phyloP scores from a whole-genome alignment of 257 asterid species.

The Primulina eburnea region DNA sequence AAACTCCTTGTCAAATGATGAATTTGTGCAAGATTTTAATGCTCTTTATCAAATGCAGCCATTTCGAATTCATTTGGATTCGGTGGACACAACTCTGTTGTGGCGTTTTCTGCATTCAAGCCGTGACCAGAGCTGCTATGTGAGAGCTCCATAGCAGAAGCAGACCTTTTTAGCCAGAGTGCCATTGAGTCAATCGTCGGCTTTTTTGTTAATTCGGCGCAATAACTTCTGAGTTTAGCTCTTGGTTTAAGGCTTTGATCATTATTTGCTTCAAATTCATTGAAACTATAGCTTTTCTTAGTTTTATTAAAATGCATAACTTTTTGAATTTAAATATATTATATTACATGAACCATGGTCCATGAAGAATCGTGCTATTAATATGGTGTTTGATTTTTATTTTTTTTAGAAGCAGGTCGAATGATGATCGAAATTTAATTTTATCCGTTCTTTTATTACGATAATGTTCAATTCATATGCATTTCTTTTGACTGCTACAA shows the following conservation, averaged over 20 bases:
- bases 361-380: too few species aligned
- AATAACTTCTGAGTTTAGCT: conserved; percentile 25
- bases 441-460: too few species aligned
- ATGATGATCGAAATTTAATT: too few species aligned
- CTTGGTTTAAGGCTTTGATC: conserved; percentile 20
- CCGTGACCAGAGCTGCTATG: conserved; percentile 36
- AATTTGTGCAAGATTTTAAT: neutral
- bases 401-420: too few species aligned
- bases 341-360: too few species aligned
- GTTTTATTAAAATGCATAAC: neutral
- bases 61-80: conserved; percentile 82
- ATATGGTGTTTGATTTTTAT: too few species aligned
- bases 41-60: conserved; percentile 40
- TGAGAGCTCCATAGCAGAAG: conserved; percentile 17
- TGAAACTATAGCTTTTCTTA: neutral
- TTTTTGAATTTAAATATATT: too few species aligned
- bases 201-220: conserved; percentile 22
- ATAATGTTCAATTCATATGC: too few species aligned
- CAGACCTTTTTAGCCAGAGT: conserved; percentile 4
- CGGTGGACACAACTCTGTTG: conserved; percentile 85
- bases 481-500: too few species aligned
- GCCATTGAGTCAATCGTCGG: neutral
- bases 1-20: neutral
- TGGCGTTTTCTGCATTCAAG: conserved; percentile 70
- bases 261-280: conserved; percentile 12